Percentiles rank a stretch among this genome's conserved stretches.
Conservation (phyloP, 805 yeast genomes). For the Metschnikowia dekortorum region DNA sequence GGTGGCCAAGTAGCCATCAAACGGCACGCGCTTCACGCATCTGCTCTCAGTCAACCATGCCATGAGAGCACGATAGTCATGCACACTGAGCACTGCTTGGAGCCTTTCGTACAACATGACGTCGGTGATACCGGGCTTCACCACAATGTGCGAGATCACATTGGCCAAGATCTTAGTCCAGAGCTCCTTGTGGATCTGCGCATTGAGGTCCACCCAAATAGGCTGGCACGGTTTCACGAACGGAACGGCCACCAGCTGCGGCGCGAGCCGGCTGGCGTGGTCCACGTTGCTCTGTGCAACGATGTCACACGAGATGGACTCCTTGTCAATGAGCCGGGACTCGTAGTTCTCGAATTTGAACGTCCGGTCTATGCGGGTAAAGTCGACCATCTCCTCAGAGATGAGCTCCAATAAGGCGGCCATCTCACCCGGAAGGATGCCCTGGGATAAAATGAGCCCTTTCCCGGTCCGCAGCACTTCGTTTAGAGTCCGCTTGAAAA, state of each 20-base stretch:
- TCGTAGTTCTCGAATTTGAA: slow-evolving; percentile 60
- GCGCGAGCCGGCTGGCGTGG: background rate
- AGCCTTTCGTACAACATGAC: slow-evolving; percentile 21
- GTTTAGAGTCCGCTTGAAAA: slow-evolving; percentile 41
- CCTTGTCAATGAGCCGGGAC: slow-evolving; percentile 69
- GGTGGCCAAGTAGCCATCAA: slow-evolving; percentile 41
- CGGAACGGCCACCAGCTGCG: slow-evolving; percentile 45
- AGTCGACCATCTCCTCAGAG: slow-evolving; percentile 24
- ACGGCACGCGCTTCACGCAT: slow-evolving; percentile 28
- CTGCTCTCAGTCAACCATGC: slow-evolving; percentile 40
- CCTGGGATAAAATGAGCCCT: slow-evolving; percentile 52
- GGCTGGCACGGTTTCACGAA: slow-evolving; percentile 57
- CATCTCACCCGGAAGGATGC: slow-evolving; percentile 60
- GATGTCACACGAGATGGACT: slow-evolving; percentile 61
- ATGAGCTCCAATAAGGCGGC: slow-evolving; percentile 56
- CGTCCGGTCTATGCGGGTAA: slow-evolving; percentile 45
- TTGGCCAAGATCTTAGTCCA: slow-evolving; percentile 58
- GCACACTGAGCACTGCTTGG: slow-evolving; percentile 25
- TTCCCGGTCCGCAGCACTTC: slow-evolving; percentile 42
- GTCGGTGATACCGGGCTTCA: slow-evolving; percentile 35
- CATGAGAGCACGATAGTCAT: slow-evolving; percentile 28
- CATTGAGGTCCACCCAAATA: slow-evolving; percentile 68
- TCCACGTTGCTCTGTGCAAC: slow-evolving; percentile 29
- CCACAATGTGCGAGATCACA: slow-evolving; percentile 32
- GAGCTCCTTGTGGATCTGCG: slow-evolving; percentile 51